Evolutionary conservation across 2,329 filamentous ascomycete species (phyloP).

Genomic region (Alternaria brassicae): DNA sequence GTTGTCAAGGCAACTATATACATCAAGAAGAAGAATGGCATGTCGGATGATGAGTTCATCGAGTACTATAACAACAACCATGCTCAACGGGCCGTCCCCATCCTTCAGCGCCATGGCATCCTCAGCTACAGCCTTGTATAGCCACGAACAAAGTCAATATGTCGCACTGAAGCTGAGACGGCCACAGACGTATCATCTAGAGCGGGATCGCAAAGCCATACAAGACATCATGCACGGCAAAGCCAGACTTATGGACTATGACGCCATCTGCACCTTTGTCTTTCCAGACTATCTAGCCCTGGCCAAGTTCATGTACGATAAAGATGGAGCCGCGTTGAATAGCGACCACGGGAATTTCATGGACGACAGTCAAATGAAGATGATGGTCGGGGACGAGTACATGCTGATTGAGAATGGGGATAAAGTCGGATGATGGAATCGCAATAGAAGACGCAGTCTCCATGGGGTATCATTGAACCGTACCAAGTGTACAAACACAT

Average conservation of each 20-base stretch:
- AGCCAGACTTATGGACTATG: slow-evolving; percentile 54
- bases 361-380: slow-evolving; percentile 51
- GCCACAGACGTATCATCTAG: slow-evolving; percentile 54
- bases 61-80: slow-evolving; percentile 56
- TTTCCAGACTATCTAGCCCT: slow-evolving; percentile 57
- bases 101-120: slow-evolving; percentile 54
- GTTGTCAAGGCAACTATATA: slow-evolving; percentile 57
- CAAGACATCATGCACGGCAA: slow-evolving; percentile 57
- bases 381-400: slow-evolving; percentile 58
- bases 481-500: slow-evolving; percentile 10
- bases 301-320: slow-evolving; percentile 57
- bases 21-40: slow-evolving; percentile 56
- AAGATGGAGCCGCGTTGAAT: slow-evolving; percentile 52
- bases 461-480: slow-evolving; percentile 27
- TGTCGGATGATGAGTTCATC: slow-evolving; percentile 55
- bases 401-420: slow-evolving; percentile 46
- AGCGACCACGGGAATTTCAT: slow-evolving; percentile 51
- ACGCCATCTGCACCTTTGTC: slow-evolving; percentile 58
- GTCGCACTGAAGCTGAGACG: slow-evolving; percentile 9
- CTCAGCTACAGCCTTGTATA: slow-evolving; percentile 56
- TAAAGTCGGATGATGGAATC: slow-evolving; percentile 7
- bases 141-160: background rate
- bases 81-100: slow-evolving; percentile 54
- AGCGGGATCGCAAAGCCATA: slow-evolving; percentile 53
- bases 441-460: slow-evolving; percentile 13